A percentile compares a stretch with the other conserved stretches of the same genome.
phyloP scores from a whole-genome alignment of 768 basidiomycete genomes.

The Podaxis sp. region DNA sequence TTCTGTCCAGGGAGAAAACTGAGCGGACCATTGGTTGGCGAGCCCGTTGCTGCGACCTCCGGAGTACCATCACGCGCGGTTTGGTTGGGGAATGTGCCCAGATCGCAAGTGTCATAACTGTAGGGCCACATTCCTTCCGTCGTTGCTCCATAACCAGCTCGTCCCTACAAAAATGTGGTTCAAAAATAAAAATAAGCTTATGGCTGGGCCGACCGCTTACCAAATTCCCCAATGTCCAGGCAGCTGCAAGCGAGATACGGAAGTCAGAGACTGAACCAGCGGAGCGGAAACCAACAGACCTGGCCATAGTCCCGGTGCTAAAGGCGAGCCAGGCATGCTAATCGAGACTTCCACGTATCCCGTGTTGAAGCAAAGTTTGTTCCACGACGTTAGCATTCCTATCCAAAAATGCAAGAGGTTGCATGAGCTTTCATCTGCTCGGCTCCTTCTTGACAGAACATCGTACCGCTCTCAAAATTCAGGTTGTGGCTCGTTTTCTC shows the following conservation, averaged over 20 bases:
- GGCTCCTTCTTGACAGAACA: background rate
- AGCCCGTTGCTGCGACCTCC: conserved; percentile 48
- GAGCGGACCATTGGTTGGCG: conserved; percentile 44
- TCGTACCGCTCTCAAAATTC: conserved; percentile 74
- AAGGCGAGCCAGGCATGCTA: conserved; percentile 61
- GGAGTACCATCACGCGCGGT: conserved; percentile 59
- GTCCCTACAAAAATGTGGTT: conserved; percentile 42
- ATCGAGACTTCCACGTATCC: conserved; percentile 79
- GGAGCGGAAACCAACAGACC: conserved; percentile 25
- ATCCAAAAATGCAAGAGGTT: background rate
- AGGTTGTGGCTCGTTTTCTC: conserved; percentile 69
- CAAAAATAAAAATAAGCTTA: conserved; percentile 17
- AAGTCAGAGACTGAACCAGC: background rate
- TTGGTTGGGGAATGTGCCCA: conserved; percentile 83
- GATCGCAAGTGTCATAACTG: conserved; percentile 78
- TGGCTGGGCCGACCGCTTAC: conserved; percentile 26
- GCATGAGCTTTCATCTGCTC: background rate
- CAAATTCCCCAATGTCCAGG: conserved; percentile 72
- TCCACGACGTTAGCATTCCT: conserved; percentile 83
- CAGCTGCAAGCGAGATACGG: conserved; percentile 31
- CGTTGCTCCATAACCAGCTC: conserved; percentile 85
- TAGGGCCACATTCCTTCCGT: conserved; percentile 87
- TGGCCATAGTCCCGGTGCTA: conserved; percentile 77
- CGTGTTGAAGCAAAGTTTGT: conserved; percentile 89
- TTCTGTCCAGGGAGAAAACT: conserved; percentile 86